Base-by-base conservation (phyloP, 495 filamentous ascomycete species). In the Tricharina praecox region DNA sequence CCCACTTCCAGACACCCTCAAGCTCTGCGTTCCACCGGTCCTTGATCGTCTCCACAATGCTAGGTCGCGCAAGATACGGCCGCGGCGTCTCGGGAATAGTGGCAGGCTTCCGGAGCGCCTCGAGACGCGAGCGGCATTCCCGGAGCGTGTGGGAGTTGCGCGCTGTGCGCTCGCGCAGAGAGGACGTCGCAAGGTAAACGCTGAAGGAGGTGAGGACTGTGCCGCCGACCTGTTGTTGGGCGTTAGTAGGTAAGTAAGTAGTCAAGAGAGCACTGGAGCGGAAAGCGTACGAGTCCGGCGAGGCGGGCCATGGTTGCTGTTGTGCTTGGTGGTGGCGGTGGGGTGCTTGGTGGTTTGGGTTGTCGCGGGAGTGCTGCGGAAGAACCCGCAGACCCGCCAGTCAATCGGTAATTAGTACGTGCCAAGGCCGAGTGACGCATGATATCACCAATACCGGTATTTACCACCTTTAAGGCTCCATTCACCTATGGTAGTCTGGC, bases 11-110 rank as follows among this genome's bases (percentile, higher is more conserved):
- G 42, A 76, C 68, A 33, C 64, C 66, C 59, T 81, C 74, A 23
- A 88, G 64, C 64, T 88, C 83, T 34, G 69, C 63, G 57, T 90
- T 88, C 83, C 83, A 90, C 38, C 70, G 64, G 61, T 85, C 79
- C 66, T 90, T 90, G 53, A 79, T 64, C 7, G 73, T 66, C 55
- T 85, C 81, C 30, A 72, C 58, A 50, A 78, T 64, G 13, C 67
- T 67, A 24, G 70, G 65, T 34, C 67, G 65, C 32, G 67, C 59
- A 11, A 63, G 63, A n/a, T 61, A 58, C 2, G 68, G 67, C 32
- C 67, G 65, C 11, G 61, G 51, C 0, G 61, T 55, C 23, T 52
- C 54, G 26, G 53, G 54, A 21, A 62, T 42, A 9, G 58, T 55
- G n/a, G 57, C 34, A 18, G 68, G 55, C 53, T 70, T 53, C 51